These are phyloP conservation scores for Trichoderma hamatum DNA, from an alignment of 2,329 filamentous ascomycete genomes.

Conservation along the genomic window DNA sequence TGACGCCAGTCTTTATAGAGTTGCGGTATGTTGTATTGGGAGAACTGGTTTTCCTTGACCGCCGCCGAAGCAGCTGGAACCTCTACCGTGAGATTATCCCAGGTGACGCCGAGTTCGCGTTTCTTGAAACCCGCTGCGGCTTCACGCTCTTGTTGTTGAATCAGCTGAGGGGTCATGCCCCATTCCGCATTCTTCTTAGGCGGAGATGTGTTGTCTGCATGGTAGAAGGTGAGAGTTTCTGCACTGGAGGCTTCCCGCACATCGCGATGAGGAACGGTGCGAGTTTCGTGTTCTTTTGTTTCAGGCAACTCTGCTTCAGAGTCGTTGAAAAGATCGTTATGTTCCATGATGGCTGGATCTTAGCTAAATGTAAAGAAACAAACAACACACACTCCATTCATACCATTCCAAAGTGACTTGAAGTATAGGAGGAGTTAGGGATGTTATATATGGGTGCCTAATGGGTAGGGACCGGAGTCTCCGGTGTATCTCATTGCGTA, in stretches of 20 bases:
- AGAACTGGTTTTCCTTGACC: conserved; percentile 66
- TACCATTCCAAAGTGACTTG: background rate
- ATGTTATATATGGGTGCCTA: background rate
- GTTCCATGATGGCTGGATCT: background rate
- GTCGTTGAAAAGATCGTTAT: background rate
- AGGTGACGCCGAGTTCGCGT: conserved; percentile 64
- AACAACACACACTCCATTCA: background rate
- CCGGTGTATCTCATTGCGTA: background rate
- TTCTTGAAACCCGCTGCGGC: conserved; percentile 50
- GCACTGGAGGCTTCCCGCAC: background rate
- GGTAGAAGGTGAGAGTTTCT: background rate
- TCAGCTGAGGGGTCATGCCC: background rate
- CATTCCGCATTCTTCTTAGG: background rate
- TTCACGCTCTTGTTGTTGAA: conserved; percentile 40
- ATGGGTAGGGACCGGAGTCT: background rate
- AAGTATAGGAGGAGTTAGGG: background rate
- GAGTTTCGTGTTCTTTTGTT: background rate
- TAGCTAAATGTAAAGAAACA: background rate
- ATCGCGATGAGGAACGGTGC: background rate
- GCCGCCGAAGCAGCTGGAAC: conserved; percentile 64
- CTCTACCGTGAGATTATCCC: conserved; percentile 65
- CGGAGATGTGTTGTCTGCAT: background rate
- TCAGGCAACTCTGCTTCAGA: background rate
- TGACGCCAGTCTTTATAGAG: conserved; percentile 54
- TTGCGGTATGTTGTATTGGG: conserved; percentile 59